phyloP scores from a whole-genome alignment of 176 grass and related monocot genomes.

The Zoysia japonica region DNA sequence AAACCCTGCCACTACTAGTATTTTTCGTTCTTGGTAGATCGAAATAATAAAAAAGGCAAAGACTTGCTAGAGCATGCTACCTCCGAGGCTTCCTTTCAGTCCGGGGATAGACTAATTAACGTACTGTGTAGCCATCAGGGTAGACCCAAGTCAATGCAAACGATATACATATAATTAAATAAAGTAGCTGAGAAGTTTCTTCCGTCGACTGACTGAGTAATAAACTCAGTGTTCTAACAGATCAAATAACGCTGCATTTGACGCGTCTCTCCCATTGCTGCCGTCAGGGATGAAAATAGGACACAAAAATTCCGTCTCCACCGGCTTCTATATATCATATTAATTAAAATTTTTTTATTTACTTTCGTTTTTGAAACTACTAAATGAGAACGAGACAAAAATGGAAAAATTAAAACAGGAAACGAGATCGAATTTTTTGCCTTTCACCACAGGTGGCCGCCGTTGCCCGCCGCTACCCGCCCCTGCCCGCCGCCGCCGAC shows the following conservation, averaged over 20 bases:
- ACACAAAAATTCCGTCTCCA: too few relatives aligned
- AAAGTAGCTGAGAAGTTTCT: neutral
- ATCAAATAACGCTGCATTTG: neutral
- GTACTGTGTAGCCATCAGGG: slow-evolving; percentile 6
- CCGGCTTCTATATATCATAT: too few relatives aligned
- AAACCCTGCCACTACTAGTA: neutral
- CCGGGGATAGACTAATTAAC: neutral
- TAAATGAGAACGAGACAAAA: too few relatives aligned
- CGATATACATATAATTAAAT: neutral
- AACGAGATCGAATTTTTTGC: too few relatives aligned
- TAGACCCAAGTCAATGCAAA: slow-evolving; percentile 26
- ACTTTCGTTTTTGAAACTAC: too few relatives aligned
- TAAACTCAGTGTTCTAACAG: neutral
- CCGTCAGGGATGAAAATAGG: neutral
- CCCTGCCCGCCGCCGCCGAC: too few relatives aligned
- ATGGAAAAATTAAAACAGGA: too few relatives aligned
- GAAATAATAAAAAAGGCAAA: neutral
- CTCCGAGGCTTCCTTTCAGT: neutral
- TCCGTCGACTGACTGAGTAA: slow-evolving; percentile 8
- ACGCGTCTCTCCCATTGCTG: neutral
- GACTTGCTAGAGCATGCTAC: neutral
- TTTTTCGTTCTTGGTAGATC: neutral
- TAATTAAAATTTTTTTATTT: too few relatives aligned
- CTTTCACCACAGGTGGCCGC: too few relatives aligned
- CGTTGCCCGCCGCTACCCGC: too few relatives aligned